Evolutionary conservation across 192 early-diverging fungal genomes (phyloP).

Genomic region (Podila epigama): DNA sequence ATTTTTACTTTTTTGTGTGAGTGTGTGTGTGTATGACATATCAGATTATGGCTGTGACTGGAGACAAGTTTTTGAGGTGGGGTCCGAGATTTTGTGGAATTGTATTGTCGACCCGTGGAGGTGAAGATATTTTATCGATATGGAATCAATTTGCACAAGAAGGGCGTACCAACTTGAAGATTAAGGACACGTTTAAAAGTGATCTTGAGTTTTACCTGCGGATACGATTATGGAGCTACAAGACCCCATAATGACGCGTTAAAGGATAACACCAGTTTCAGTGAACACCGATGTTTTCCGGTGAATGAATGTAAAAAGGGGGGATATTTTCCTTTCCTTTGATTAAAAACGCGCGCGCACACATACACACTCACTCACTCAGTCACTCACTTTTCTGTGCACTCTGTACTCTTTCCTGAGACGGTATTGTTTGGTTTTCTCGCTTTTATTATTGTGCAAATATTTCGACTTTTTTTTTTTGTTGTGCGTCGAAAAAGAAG

Average conservation of each 20-base stretch:
- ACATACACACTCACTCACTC: too few relatives aligned
- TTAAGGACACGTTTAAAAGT: slow-evolving; percentile 89
- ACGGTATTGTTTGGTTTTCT: slow-evolving; percentile 5
- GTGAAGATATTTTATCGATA: slow-evolving; percentile 93
- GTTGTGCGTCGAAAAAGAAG: not conserved
- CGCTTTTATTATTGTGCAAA: not conserved
- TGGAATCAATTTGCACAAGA: slow-evolving; percentile 92
- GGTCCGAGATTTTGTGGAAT: slow-evolving; percentile 91
- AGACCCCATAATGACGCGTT: slow-evolving; percentile 89
- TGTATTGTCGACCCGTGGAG: slow-evolving; percentile 90
- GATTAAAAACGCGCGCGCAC: not conserved
- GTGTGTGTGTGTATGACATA: too few relatives aligned
- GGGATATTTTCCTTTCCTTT: not conserved
- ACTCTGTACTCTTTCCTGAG: not conserved
- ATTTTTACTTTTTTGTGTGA: slow-evolving; percentile 7
- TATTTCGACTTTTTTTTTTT: not conserved
- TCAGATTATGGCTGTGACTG: slow-evolving; percentile 84
- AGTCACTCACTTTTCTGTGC: not conserved
- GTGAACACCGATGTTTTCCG: slow-evolving; percentile 82
- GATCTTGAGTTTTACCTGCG: slow-evolving; percentile 79
- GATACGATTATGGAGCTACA: slow-evolving; percentile 95
- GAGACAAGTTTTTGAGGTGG: slow-evolving; percentile 91
- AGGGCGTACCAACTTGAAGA: slow-evolving; percentile 82
- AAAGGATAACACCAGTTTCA: slow-evolving; percentile 86
- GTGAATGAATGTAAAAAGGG: slow-evolving; percentile 30